Base-by-base conservation (phyloP, 257 asterid species). In the Forsythia viridissima region DNA sequence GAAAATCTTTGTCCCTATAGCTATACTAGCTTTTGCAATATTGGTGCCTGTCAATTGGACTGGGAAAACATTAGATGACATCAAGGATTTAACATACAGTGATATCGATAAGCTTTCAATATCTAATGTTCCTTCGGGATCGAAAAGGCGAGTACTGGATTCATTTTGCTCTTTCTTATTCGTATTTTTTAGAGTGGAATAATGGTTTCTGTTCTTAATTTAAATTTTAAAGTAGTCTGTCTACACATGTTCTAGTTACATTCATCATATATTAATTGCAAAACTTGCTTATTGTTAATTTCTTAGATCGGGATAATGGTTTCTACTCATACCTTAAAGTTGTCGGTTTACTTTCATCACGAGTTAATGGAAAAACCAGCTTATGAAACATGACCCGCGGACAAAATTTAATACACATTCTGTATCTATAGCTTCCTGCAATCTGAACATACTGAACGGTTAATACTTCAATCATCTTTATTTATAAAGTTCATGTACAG, bases 91-190 rank as follows among this genome's bases (percentile, higher is more conserved):
- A 59, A 91, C 96, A 5, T 96, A 72, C 84, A 92, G 92, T 79
- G 65, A 88, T 77, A 88, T 96, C 30, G 99, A 96, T 87, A 96
- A 87, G 89, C 97, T 93, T 21, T 96, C 97, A 3, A 93, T 92
- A 85, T 93, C 97, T 73, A 96, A 93, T 80, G 88, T 96, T 42
- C 87, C 96, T 70, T 73, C 91, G 20, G 98, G 93, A 76, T 94
- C 99, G 72, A 71, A 84, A 74, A 93, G 95, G 99, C 87, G 76
- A 85, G 86, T 30, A 41, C 79, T 81, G 13, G 73, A 48, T 65
- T 43, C 74, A 15, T 41, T 76, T 78, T 71, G 67, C 76, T 76
- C 52, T 3, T 30, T 70, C 74, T 59, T 48, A 5, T 82, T 77
- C 37, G 15, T 67, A 46, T 68, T 43, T 75, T 75, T 72, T 68